Conservation (phyloP, 805 yeast species). For the Millerozyma miso region DNA sequence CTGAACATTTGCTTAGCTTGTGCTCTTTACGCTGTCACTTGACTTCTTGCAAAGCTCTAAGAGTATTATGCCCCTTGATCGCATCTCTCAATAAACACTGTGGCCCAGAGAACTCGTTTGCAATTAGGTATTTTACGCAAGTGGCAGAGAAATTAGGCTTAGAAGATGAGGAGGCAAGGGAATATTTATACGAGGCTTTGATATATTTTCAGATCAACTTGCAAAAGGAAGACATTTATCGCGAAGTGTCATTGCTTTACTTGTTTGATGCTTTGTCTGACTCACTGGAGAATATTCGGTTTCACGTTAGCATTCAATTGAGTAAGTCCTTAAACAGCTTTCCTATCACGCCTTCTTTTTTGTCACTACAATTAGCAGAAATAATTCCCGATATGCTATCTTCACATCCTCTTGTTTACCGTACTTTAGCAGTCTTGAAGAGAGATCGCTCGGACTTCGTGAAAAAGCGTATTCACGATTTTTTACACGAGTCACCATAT, state of each 20-base stretch:
- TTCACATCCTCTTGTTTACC: background rate
- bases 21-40: background rate
- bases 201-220: background rate
- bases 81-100: background rate
- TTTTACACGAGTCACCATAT: constrained; percentile 13
- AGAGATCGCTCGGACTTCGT: background rate
- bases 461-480: background rate
- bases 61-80: background rate
- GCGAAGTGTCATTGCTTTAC: background rate
- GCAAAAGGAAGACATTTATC: background rate
- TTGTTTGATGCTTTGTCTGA: background rate
- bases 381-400: background rate
- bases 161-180: background rate
- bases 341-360: background rate
- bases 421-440: background rate
- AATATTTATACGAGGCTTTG: background rate
- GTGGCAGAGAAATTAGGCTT: background rate
- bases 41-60: background rate
- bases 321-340: background rate
- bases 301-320: background rate
- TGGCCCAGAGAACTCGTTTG: background rate
- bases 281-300: background rate
- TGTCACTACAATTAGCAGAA: background rate
- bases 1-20: background rate
- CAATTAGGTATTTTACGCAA: background rate